Evolutionary conservation across 257 asterid genomes (phyloP).

Genomic region (Agastache rugosa): DNA sequence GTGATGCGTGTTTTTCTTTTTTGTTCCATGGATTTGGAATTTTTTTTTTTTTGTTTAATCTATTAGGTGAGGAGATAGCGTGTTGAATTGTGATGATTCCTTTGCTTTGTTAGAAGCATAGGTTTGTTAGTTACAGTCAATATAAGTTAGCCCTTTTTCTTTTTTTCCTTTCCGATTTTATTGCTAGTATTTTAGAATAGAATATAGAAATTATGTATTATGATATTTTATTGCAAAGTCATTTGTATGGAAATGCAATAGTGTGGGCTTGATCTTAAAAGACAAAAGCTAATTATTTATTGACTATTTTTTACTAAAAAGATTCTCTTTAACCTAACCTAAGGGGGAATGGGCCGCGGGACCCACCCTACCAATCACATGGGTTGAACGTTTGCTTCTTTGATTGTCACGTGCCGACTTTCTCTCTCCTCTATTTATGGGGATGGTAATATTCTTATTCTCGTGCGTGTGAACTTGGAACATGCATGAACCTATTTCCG

Average conservation of each 20-base stretch:
- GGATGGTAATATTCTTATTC: neutral
- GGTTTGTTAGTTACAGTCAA: slow-evolving; percentile 41
- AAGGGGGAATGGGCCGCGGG: slow-evolving; percentile 58
- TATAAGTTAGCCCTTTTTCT: slow-evolving; percentile 31
- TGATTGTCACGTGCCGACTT: slow-evolving; percentile 60
- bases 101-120: slow-evolving; percentile 39
- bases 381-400: slow-evolving; percentile 63
- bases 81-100: slow-evolving; percentile 53
- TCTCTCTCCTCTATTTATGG: slow-evolving; percentile 33
- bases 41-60: slow-evolving; percentile 31
- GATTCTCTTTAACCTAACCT: slow-evolving; percentile 20
- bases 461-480: slow-evolving; percentile 36
- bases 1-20: slow-evolving; percentile 38
- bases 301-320: slow-evolving; percentile 34
- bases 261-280: slow-evolving; percentile 41
- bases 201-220: slow-evolving; percentile 21
- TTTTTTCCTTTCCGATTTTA: neutral
- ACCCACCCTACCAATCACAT: slow-evolving; percentile 64
- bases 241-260: slow-evolving; percentile 32
- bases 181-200: slow-evolving; percentile 33
- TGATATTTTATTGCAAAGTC: slow-evolving; percentile 32
- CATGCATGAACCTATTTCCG: slow-evolving; percentile 45
- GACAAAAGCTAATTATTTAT: slow-evolving; percentile 20
- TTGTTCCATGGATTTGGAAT: slow-evolving; percentile 5
- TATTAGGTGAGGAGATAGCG: slow-evolving; percentile 45